phyloP scores from a whole-genome alignment of 202 grass and related monocot genomes.

The Brachypodium distachyon region DNA sequence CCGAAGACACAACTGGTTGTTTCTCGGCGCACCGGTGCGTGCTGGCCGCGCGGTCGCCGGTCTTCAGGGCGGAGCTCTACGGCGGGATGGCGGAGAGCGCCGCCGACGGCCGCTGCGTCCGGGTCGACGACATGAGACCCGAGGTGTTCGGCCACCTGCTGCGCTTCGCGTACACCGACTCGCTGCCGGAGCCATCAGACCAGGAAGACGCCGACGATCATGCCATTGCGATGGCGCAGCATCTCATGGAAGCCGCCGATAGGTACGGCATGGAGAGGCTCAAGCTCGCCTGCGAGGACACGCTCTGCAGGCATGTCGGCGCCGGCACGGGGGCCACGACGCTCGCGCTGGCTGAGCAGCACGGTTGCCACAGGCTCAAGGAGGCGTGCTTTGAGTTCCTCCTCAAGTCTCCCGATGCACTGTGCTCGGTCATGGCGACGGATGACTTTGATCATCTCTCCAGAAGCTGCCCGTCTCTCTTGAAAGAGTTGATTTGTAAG shows the following conservation, averaged over 20 bases:
- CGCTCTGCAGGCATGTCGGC: background rate
- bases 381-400: conserved; percentile 5
- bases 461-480: background rate
- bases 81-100: background rate
- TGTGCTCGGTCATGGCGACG: background rate
- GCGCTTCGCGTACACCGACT: background rate
- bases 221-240: background rate
- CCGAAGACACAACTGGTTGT: too few relatives aligned
- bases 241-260: background rate
- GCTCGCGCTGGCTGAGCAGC: too few relatives aligned
- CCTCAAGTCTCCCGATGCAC: background rate
- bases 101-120: background rate
- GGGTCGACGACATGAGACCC: background rate
- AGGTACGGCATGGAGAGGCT: conserved; percentile 22
- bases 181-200: too few relatives aligned
- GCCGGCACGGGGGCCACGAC: background rate
- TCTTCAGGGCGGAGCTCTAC: background rate
- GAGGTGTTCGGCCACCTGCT: background rate
- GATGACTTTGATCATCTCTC: conserved; percentile 8
- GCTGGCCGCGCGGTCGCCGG: background rate
- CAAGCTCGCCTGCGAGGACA: background rate
- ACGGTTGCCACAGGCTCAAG: background rate
- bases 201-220: too few relatives aligned
- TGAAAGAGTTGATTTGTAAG: conserved; percentile 3
- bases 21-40: background rate